Evolutionary conservation across 164 flowering plant species (phyloP).

Genomic region (Berberis thunbergii): DNA sequence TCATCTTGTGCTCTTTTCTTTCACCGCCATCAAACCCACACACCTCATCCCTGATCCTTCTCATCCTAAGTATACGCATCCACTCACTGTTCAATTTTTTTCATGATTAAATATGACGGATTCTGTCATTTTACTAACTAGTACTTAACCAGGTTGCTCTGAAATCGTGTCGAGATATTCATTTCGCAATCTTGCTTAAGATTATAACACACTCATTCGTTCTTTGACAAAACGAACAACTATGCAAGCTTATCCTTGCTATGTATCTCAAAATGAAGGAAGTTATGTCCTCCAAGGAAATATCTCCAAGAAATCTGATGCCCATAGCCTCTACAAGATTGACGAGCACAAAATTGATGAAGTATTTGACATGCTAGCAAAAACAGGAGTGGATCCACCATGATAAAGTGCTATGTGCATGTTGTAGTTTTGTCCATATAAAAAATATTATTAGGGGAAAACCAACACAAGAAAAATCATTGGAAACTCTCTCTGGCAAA

Average conservation of each 20-base stretch:
- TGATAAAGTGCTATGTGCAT: constrained; percentile 4
- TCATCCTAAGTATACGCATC: constrained; percentile 60
- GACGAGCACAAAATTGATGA: constrained; percentile 70
- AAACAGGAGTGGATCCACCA: constrained; percentile 46
- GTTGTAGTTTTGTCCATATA: too few species aligned
- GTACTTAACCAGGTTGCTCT: too few species aligned
- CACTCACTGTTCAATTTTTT: background rate
- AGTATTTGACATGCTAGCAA: constrained; percentile 69
- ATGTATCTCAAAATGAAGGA: constrained; percentile 76
- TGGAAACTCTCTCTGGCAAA: too few species aligned
- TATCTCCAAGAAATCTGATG: constrained; percentile 60
- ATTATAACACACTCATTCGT: background rate
- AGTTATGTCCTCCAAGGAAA: constrained; percentile 45
- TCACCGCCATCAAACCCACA: too few species aligned
- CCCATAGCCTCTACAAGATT: constrained; percentile 58
- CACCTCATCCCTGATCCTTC: constrained; percentile 1
- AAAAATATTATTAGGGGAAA: too few species aligned
- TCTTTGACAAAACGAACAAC: constrained; percentile 51
- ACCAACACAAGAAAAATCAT: too few species aligned
- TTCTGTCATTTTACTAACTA: too few species aligned
- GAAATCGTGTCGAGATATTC: background rate
- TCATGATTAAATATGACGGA: too few species aligned
- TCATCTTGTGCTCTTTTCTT: too few species aligned
- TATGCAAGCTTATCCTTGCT: constrained; percentile 63
- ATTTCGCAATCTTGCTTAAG: background rate